phyloP scores from a whole-genome alignment of 805 yeast genomes.

The Candida hispaniensis region DNA sequence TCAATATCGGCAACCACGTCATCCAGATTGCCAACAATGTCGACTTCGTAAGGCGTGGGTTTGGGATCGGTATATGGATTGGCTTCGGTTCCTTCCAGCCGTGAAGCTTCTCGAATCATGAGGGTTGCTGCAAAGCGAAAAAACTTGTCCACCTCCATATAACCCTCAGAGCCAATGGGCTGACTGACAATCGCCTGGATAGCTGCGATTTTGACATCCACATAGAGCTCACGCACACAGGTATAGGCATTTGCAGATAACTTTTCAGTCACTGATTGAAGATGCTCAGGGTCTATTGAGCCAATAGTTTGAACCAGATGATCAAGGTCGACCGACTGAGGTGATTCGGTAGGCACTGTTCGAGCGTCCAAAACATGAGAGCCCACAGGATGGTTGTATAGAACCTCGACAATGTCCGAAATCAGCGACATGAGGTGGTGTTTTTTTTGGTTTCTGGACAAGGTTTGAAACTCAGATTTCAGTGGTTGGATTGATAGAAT shows the following conservation, averaged over 20 bases:
- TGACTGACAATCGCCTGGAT: slow-evolving; percentile 21
- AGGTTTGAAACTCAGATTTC: no score
- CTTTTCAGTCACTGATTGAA: slow-evolving; percentile 19
- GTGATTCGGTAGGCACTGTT: slow-evolving; percentile 8
- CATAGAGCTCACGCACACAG: slow-evolving; percentile 19
- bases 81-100: slow-evolving; percentile 22
- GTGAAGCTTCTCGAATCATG: slow-evolving; percentile 28
- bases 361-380: slow-evolving; percentile 1
- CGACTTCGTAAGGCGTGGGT: slow-evolving; percentile 20
- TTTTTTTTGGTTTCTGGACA: no score
- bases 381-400: slow-evolving; percentile 5
- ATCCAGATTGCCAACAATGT: slow-evolving; percentile 23
- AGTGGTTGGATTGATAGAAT: no score
- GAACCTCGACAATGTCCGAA: slow-evolving; percentile 12
- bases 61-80: slow-evolving; percentile 12
- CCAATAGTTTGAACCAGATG: no score
- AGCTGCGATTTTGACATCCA: slow-evolving; percentile 27
- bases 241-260: slow-evolving; percentile 16
- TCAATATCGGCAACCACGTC: slow-evolving; percentile 47
- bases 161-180: slow-evolving; percentile 25
- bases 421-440: slow-evolving; percentile 10
- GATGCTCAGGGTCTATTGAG: slow-evolving; percentile 8
- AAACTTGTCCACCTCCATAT: slow-evolving; percentile 26
- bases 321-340: slow-evolving; percentile 7
- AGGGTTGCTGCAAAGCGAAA: slow-evolving; percentile 28